phyloP scores from a whole-genome alignment of 805 yeast species.

The Yarrowia sp. region DNA sequence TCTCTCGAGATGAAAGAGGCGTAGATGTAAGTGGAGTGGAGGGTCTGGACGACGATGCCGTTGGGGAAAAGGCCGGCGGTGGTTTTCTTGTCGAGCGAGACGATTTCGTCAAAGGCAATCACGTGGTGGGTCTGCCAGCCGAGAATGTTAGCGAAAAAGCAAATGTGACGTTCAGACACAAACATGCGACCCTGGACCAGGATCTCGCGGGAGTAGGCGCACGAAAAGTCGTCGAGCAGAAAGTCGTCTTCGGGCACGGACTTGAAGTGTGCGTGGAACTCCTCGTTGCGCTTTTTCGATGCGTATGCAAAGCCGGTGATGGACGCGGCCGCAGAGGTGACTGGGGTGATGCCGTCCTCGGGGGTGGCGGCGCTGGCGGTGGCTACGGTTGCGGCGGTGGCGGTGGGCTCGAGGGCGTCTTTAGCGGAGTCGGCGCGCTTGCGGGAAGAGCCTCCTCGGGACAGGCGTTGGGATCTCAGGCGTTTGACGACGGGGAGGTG shows the following conservation, averaged over 20 bases:
- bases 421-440: slow-evolving; percentile 21
- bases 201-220: slow-evolving; percentile 88
- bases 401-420: slow-evolving; percentile 7
- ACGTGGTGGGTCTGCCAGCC: slow-evolving; percentile 90
- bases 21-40: slow-evolving; percentile 70
- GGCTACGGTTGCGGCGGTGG: slow-evolving; percentile 1
- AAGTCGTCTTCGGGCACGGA: slow-evolving; percentile 72
- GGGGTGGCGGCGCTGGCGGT: slow-evolving; percentile 1
- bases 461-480: background rate
- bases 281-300: slow-evolving; percentile 61
- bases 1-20: slow-evolving; percentile 90
- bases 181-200: slow-evolving; percentile 86
- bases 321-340: slow-evolving; percentile 16
- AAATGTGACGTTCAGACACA: slow-evolving; percentile 75
- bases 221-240: slow-evolving; percentile 83
- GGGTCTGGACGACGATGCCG: slow-evolving; percentile 77
- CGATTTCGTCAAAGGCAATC: slow-evolving; percentile 73
- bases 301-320: slow-evolving; percentile 39
- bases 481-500: slow-evolving; percentile 33
- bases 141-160: slow-evolving; percentile 84
- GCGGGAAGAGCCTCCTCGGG: slow-evolving; percentile 1
- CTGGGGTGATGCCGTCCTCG: slow-evolving; percentile 9
- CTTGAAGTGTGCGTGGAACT: slow-evolving; percentile 78
- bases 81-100: slow-evolving; percentile 74
- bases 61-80: slow-evolving; percentile 93